Conservation (phyloP, 352 stramenopile genomes). For the Phytophthora crassamura region DNA sequence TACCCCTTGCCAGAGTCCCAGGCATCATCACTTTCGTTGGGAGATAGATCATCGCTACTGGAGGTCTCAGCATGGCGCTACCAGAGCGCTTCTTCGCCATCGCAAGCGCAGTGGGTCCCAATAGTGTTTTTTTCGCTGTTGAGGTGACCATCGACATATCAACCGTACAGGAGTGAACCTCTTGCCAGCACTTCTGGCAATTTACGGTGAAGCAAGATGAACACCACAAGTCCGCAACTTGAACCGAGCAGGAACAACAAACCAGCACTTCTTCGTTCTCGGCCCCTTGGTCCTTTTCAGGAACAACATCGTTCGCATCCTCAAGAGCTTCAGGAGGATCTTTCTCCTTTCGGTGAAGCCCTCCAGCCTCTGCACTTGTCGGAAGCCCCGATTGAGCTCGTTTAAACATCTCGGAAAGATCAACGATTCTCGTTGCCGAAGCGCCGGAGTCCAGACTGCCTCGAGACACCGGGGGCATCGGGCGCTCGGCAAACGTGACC, state of each 20-base stretch:
- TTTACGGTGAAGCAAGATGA: slow-evolving; percentile 67
- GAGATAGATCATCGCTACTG: slow-evolving; percentile 64
- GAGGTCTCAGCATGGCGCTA: slow-evolving; percentile 14
- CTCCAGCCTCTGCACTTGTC: neutral
- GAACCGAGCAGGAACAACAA: slow-evolving; percentile 45
- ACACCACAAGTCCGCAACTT: slow-evolving; percentile 62
- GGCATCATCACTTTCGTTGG: slow-evolving; percentile 47
- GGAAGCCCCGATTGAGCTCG: slow-evolving; percentile 5
- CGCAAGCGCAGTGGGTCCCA: slow-evolving; percentile 41
- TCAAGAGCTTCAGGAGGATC: neutral
- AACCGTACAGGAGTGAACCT: slow-evolving; percentile 51
- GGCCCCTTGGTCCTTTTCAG: slow-evolving; percentile 2
- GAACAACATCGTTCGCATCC: slow-evolving; percentile 11
- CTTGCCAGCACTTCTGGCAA: slow-evolving; percentile 60
- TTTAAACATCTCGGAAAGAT: slow-evolving; percentile 22
- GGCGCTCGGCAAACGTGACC: too few species aligned
- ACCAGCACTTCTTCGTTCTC: slow-evolving; percentile 45
- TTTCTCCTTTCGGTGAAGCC: neutral
- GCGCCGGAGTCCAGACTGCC: neutral
- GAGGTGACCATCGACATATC: slow-evolving; percentile 37
- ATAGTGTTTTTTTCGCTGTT: slow-evolving; percentile 3
- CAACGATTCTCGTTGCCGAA: neutral
- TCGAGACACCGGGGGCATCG: slow-evolving; percentile 10
- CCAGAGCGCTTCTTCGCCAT: slow-evolving; percentile 30
- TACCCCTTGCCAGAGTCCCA: slow-evolving; percentile 39